These are phyloP conservation scores for Globisporangium irregulare DNA, from an alignment of 352 stramenopile genomes.

Conservation along the genomic window DNA sequence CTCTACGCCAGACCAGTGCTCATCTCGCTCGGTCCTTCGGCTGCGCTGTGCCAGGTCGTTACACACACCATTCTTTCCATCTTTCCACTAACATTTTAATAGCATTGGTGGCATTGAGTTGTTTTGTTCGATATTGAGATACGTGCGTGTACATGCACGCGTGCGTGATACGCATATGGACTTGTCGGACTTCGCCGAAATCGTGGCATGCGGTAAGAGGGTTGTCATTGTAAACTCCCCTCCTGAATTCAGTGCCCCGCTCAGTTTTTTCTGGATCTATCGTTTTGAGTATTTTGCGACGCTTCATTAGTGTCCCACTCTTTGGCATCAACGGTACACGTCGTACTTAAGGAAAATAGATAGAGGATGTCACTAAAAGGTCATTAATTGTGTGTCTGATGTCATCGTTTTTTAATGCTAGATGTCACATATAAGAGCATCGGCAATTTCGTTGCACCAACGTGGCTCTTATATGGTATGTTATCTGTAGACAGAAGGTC, in stretches of 20 bases:
- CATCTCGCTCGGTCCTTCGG: no score
- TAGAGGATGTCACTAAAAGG: no score
- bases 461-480: neutral
- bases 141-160: neutral
- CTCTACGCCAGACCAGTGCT: no score
- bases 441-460: slow-evolving; percentile 4
- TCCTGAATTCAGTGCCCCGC: no score
- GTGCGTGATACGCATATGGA: neutral
- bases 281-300: no score
- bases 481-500: no score
- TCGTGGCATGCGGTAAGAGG: neutral
- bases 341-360: no score
- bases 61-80: neutral
- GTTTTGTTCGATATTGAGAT: neutral
- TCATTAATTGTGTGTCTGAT: neutral
- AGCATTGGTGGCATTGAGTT: neutral
- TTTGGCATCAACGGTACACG: no score
- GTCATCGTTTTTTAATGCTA: neutral
- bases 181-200: slow-evolving; percentile 5
- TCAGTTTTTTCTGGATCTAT: no score
- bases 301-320: no score
- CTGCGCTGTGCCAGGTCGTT: no score
- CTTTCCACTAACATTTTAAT: neutral
- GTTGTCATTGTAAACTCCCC: neutral
- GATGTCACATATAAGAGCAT: slow-evolving; percentile 2